phyloP scores from a whole-genome alignment of 768 basidiomycete species.

The Rhodotorula sphaerocarpa region DNA sequence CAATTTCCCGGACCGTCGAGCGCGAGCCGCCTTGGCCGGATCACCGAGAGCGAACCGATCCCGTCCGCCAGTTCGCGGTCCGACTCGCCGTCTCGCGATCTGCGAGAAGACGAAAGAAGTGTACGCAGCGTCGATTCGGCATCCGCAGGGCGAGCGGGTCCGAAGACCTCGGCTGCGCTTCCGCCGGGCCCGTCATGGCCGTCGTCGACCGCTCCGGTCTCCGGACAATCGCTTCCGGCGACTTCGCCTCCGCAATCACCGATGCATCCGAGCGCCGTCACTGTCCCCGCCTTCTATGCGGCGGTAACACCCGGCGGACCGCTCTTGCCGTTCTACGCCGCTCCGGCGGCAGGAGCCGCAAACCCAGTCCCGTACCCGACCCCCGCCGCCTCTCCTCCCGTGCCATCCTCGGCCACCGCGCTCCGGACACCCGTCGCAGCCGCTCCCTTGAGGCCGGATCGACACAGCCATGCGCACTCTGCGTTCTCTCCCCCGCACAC shows the following conservation, averaged over 20 bases:
- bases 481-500: neutral
- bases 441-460: too few relatives aligned
- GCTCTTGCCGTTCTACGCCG: constrained; percentile 9
- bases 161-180: neutral
- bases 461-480: too few relatives aligned
- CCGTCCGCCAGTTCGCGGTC: too few relatives aligned
- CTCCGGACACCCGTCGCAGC: too few relatives aligned
- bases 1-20: neutral
- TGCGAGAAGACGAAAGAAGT: too few relatives aligned
- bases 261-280: too few relatives aligned
- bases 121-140: too few relatives aligned
- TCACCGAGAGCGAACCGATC: too few relatives aligned
- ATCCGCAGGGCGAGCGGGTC: too few relatives aligned
- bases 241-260: neutral
- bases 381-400: neutral
- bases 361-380: neutral
- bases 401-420: too few relatives aligned
- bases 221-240: neutral
- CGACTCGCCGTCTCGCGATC: too few relatives aligned
- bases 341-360: neutral
- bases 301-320: neutral
- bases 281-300: constrained; percentile 1
- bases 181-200: neutral
- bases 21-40: too few relatives aligned
- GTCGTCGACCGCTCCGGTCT: neutral